phyloP scores from a whole-genome alignment of 192 early-diverging fungal species.

The Podila epigama region DNA sequence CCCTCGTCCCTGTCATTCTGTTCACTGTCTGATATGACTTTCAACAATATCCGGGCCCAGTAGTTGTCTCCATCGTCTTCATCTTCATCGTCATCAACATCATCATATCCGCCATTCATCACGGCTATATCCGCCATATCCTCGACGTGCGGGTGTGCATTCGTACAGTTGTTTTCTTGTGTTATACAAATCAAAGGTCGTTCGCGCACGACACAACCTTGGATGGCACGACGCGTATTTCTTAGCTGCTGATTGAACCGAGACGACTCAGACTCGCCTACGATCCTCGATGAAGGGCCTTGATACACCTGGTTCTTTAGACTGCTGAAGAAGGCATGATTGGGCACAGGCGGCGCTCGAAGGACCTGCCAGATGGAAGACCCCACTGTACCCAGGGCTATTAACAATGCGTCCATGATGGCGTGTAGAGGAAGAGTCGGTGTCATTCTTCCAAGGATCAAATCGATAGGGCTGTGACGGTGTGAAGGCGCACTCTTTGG shows the following conservation, averaged over 20 bases:
- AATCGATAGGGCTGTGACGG: neutral
- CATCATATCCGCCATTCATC: no score
- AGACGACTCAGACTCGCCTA: no score
- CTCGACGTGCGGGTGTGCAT: conserved; percentile 18
- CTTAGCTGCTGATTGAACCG: no score
- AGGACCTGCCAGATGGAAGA: neutral
- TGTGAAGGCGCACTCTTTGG: neutral
- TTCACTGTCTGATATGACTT: neutral
- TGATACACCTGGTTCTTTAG: no score
- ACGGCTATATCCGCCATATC: conserved; percentile 2
- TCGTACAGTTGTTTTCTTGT: conserved; percentile 16
- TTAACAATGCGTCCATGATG: conserved; percentile 5
- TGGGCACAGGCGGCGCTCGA: neutral
- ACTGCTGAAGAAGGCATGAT: conserved; percentile 15
- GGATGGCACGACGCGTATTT: no score
- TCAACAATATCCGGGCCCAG: neutral
- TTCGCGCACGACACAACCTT: no score
- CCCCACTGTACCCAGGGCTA: conserved; percentile 10
- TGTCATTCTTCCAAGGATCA: neutral
- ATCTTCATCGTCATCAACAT: neutral
- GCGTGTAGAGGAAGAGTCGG: neutral
- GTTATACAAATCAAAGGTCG: no score
- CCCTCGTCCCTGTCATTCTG: conserved; percentile 16
- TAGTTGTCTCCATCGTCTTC: conserved; percentile 9
- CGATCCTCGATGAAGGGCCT: no score